Conservation (phyloP, 1,284 basidiomycete species). For the Fomitopsis pinicola region DNA sequence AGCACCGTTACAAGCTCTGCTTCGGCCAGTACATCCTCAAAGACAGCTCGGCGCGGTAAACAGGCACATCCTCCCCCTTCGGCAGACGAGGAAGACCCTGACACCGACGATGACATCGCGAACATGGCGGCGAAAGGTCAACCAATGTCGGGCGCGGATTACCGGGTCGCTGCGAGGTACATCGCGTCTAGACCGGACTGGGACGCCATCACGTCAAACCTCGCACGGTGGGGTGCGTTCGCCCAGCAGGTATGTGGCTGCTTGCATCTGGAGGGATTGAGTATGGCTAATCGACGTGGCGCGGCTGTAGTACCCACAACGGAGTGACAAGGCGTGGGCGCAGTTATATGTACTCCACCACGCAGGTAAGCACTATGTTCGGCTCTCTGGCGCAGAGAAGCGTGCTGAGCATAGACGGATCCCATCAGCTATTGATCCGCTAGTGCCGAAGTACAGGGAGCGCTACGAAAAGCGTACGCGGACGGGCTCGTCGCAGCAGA, state of each 20-base stretch:
- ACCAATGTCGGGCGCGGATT: constrained; percentile 52
- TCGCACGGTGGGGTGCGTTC: background rate
- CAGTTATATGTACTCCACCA: background rate
- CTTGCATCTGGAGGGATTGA: background rate
- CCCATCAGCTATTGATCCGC: background rate
- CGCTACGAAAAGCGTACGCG: background rate
- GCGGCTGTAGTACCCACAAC: background rate
- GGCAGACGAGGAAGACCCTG: constrained; percentile 6
- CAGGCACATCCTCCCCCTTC: background rate
- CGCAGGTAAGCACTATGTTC: background rate
- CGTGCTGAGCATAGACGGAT: too few relatives aligned
- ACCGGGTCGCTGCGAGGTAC: constrained; percentile 51
- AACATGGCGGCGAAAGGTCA: constrained; percentile 49
- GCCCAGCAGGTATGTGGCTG: background rate
- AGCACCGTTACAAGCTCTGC: too few relatives aligned
- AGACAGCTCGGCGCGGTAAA: too few relatives aligned
- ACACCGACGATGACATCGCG: constrained; percentile 40
- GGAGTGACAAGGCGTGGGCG: constrained; percentile 2
- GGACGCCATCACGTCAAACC: constrained; percentile 26
- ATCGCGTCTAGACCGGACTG: constrained; percentile 46
- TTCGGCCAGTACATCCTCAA: too few relatives aligned
- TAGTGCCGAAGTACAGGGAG: constrained; percentile 1
- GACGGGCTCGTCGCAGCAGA: background rate
- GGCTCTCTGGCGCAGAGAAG: background rate
- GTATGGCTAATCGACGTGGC: too few relatives aligned